phyloP scores from a whole-genome alignment of 2,329 filamentous ascomycete genomes.

The Claviceps africana region DNA sequence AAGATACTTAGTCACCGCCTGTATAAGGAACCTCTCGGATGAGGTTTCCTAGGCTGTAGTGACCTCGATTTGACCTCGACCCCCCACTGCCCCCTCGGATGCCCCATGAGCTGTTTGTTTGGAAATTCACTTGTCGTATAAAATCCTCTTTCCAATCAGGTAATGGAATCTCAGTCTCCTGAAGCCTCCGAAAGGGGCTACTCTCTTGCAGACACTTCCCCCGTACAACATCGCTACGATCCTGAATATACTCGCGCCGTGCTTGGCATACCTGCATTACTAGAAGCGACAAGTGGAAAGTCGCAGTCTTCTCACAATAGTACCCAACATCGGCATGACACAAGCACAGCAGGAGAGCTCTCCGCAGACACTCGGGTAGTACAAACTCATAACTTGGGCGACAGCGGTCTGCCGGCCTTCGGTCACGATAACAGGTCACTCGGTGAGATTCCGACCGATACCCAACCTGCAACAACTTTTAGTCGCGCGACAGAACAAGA shows the following conservation, averaged over 20 bases:
- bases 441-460: neutral
- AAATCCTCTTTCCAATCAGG: neutral
- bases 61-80: neutral
- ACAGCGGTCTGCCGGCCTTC: neutral
- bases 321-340: neutral
- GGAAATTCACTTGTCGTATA: neutral
- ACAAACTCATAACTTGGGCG: constrained; percentile 1
- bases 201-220: neutral
- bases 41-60: neutral
- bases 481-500: neutral
- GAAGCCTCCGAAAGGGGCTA: neutral
- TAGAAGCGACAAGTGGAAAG: neutral
- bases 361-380: neutral
- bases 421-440: neutral
- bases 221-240: neutral
- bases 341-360: neutral
- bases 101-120: neutral
- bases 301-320: neutral
- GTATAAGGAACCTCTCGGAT: neutral
- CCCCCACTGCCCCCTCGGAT: neutral
- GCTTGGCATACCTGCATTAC: constrained; percentile 3
- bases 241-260: constrained; percentile 1
- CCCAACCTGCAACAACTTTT: neutral
- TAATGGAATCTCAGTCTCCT: neutral
- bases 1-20: neutral